Percentiles rank a stretch among this genome's conserved stretches.
phyloP scores from a whole-genome alignment of 306 rosid genomes.

The Psophocarpus tetragonolobus region DNA sequence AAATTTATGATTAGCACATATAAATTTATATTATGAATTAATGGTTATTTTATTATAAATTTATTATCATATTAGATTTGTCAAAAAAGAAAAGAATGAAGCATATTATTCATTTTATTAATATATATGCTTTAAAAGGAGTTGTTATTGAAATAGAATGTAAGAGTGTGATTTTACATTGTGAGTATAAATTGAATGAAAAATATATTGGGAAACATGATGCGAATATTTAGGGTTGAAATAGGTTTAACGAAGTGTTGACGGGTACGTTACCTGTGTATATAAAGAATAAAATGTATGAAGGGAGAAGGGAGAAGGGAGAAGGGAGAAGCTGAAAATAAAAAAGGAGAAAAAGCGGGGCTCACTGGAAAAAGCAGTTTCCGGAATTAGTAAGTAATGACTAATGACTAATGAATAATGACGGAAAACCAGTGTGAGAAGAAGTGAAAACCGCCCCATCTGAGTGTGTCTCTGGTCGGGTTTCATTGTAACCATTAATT shows the following conservation, averaged over 20 bases:
- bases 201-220: neutral
- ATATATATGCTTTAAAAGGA: too few species aligned
- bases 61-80: too few species aligned
- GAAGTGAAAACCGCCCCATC: slow-evolving; percentile 27
- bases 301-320: neutral
- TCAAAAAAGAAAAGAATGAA: too few species aligned
- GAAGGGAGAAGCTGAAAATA: neutral
- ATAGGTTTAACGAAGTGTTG: neutral
- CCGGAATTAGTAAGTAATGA: neutral
- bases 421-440: slow-evolving; percentile 38
- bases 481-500: neutral
- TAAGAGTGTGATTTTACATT: too few species aligned
- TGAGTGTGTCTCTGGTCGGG: neutral
- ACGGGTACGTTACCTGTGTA: neutral
- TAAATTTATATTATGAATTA: too few species aligned
- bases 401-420: too few species aligned
- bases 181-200: too few species aligned
- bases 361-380: slow-evolving; percentile 25
- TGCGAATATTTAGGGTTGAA: neutral
- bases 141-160: too few species aligned
- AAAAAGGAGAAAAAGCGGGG: neutral
- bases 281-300: neutral
- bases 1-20: too few species aligned
- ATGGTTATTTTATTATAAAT: too few species aligned
- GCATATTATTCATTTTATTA: too few species aligned